Conservation (phyloP, 2,329 filamentous ascomycete species). For the Colletotrichum sp. region DNA sequence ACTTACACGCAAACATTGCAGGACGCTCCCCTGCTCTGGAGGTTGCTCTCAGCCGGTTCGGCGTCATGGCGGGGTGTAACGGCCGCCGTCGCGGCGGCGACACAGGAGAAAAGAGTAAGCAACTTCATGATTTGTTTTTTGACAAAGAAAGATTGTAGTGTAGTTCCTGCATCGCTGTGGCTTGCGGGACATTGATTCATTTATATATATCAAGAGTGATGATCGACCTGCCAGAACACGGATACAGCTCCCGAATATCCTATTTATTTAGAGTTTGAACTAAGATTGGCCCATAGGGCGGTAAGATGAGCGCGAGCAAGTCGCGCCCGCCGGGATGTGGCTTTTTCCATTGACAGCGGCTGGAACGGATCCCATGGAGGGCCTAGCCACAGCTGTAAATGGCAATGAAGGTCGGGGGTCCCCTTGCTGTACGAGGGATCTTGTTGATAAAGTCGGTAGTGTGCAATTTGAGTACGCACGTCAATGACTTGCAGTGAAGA, state of each 20-base stretch:
- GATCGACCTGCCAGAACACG: accelerated
- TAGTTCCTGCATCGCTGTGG: background rate
- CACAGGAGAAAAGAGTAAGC: background rate
- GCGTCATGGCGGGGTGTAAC: background rate
- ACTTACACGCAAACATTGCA: background rate
- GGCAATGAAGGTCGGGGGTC: background rate
- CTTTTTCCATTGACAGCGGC: no score
- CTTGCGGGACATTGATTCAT: background rate
- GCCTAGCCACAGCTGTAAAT: accelerated
- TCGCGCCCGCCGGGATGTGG: no score
- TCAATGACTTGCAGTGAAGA: no score
- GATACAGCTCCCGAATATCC: accelerated
- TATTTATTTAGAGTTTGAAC: background rate
- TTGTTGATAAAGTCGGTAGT: background rate
- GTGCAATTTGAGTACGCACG: no score
- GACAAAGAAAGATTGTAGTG: background rate
- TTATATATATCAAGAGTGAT: background rate
- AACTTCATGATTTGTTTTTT: background rate
- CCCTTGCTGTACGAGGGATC: background rate
- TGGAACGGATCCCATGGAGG: background rate
- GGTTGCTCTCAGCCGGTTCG: background rate
- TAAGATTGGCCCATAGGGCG: background rate
- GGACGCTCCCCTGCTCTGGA: background rate
- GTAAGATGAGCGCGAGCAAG: background rate
- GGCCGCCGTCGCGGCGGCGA: no score